These are phyloP conservation scores for Coemansia sp. DNA, from an alignment of 192 early-diverging fungal species.

Conservation along the genomic window DNA sequence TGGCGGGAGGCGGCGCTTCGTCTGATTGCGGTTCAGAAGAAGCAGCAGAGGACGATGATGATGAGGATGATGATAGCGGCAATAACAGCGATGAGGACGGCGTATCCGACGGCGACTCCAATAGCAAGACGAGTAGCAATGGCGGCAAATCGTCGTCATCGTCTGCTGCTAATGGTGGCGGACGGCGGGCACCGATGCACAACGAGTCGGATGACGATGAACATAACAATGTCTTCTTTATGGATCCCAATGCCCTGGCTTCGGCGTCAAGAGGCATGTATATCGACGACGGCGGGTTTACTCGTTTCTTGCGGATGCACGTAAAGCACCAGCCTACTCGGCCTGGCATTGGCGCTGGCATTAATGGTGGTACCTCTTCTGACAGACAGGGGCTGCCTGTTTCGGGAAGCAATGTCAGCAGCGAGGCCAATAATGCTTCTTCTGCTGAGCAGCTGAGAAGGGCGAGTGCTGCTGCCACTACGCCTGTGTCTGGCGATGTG, in stretches of 20 bases:
- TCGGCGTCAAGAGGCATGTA: constrained; percentile 43
- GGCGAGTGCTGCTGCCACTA: background rate
- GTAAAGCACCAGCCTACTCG: constrained; percentile 46
- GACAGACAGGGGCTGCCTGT: background rate
- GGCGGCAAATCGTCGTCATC: background rate
- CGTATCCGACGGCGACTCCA: background rate
- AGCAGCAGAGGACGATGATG: background rate
- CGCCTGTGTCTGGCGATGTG: constrained; percentile 8
- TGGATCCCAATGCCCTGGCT: constrained; percentile 45
- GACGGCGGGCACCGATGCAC: constrained; percentile 13
- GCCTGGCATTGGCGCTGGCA: constrained; percentile 12
- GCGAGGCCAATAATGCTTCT: background rate
- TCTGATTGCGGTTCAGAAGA: constrained; percentile 9
- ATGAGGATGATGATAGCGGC: background rate
- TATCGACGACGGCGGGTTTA: constrained; percentile 57
- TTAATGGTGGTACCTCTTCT: background rate
- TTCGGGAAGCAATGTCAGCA: background rate
- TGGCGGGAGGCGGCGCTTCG: background rate
- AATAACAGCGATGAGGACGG: background rate
- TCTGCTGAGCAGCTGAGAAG: constrained; percentile 18
- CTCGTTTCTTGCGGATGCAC: constrained; percentile 53
- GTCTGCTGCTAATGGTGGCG: background rate
- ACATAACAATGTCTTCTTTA: constrained; percentile 51
- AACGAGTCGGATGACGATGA: constrained; percentile 58
- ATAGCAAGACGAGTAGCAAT: background rate